Base-by-base conservation (phyloP, 2,329 filamentous ascomycete genomes). In the Didymella pomorum region DNA sequence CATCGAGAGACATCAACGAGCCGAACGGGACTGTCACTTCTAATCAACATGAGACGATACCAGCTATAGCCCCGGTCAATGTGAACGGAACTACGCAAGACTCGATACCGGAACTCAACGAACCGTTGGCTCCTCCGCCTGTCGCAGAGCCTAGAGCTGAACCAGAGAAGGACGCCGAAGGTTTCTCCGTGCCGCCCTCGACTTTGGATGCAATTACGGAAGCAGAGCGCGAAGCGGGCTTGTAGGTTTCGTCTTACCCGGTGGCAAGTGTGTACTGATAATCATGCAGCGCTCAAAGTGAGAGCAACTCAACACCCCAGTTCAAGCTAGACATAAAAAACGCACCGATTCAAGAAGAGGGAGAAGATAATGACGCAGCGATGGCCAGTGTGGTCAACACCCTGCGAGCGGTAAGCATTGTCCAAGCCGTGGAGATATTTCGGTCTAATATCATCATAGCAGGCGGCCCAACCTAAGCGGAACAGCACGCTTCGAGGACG, bases 271-370 rank as follows among this genome's bases (percentile, higher is more conserved):
- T n/a, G 33, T 14, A 44, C 52, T 67, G 45, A 68, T 46, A 29
- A 23, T 0, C 8, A 37, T 23, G 4, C 37, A 71, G 70, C 47
- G 46, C 60, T 3, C 65, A 68, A 52, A 63, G 54, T 42, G 74
- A 77, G 33, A 64, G 49, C 45, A 71, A 66, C 23, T 52, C 70
- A 1, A 56, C 49, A 45, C 81, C 87, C 9, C 81, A 83, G 58
- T 93, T 93, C 79, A 94, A 91, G 75, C 83, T 96, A 51, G 92
- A 87, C 71, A 96, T 96, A 50, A 84, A 89, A 62, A 90, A 90
- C 64, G 87, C 89, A 37, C 91, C 92, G 0, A 90, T 95, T 20
- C 85, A 86, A 3, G 90, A 94, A 68, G 91, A 95, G 65, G 88
- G 89, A 0, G 87, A 89, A 58, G 91, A 88, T 45, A 87, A 89